Conservation (phyloP, 1,139 yeast genomes). For the Schwanniomyces etchellsii region DNA sequence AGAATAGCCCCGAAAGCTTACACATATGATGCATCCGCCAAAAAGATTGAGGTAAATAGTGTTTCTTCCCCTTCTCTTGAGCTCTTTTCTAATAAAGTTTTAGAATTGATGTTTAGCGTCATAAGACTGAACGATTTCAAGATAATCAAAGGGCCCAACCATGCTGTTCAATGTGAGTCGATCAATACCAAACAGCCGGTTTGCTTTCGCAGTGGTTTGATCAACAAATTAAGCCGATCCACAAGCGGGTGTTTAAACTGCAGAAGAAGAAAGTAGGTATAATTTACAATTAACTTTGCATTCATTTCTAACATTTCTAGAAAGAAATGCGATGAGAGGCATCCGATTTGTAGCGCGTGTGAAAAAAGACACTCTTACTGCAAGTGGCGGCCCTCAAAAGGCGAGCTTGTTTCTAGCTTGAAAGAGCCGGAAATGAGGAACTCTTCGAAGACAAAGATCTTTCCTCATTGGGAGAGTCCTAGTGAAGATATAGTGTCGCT, state of each 20-base stretch:
- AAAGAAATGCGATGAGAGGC: slow-evolving; percentile 65
- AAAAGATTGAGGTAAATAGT: too few relatives aligned
- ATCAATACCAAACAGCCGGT: too few relatives aligned
- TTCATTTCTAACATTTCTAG: slow-evolving; percentile 19
- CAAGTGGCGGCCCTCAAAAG: slow-evolving; percentile 20
- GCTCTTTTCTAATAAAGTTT: too few relatives aligned
- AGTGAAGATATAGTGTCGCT: not conserved
- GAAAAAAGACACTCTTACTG: slow-evolving; percentile 48
- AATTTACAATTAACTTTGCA: not conserved
- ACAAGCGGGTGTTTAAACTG: slow-evolving; percentile 10
- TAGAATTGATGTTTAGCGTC: too few relatives aligned
- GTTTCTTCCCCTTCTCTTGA: too few relatives aligned
- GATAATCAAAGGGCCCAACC: too few relatives aligned
- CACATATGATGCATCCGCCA: too few relatives aligned
- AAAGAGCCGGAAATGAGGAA: not conserved
- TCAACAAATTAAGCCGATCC: slow-evolving; percentile 8
- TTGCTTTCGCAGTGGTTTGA: too few relatives aligned
- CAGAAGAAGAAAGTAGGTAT: slow-evolving; percentile 4
- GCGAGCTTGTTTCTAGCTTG: not conserved
- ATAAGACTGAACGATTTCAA: too few relatives aligned
- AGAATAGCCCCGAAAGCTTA: too few relatives aligned
- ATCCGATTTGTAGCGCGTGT: slow-evolving; percentile 61
- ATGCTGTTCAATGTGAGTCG: too few relatives aligned
- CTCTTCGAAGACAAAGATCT: not conserved
- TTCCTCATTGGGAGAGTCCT: too few relatives aligned